Base-by-base conservation (phyloP, 208 protist species). In the Leishmania major region DNA sequence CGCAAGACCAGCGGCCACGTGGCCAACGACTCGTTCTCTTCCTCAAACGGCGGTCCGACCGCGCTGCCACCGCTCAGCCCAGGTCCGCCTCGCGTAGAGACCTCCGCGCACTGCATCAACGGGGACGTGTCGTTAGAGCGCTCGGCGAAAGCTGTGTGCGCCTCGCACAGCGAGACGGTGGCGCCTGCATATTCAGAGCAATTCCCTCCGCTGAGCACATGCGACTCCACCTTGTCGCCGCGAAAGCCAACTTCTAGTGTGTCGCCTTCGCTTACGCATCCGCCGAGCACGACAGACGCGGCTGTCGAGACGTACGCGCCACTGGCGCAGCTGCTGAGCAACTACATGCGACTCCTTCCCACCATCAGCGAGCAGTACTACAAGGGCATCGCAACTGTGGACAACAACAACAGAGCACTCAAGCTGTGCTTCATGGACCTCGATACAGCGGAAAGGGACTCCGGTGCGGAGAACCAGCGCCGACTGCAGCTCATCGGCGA, bases 331-430 rank as follows among this genome's bases (percentile, higher is more conserved):
- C 60, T 97, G 7, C 82, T 97, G 17, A 45, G 25, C 19, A 86
- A 91, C 59, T 97, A 92, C 81, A 79, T 82, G 11, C 84, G 76
- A 31, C 81, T 97, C 22, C 83, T 97, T 17, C 82, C 88, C n/a
- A 78, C 79, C 57, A 91, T 97, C 2, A 88, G 89, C 17, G 89
- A 91, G 37, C 90, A 97, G 79, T 95, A 92, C 80, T 90, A 95
- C 84, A 92, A 91, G 75, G 82, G 83, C 64, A 55, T 89, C 59
- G 51, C 77, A 51, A 71, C 81, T 53, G 55, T 87, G 13, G 83
- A 85, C 62, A 31, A 53, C 55, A 66, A 67, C 31, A 90, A 37
- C 37, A 83, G 79, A 55, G 73, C 75, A 47, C 70, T 47, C 25
- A 77, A 79, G 66, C 79, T 92, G 66, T 92, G 91, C 85, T 92